Evolutionary conservation across 768 basidiomycete genomes (phyloP).

Genomic region (Mycena albidolilacea): DNA sequence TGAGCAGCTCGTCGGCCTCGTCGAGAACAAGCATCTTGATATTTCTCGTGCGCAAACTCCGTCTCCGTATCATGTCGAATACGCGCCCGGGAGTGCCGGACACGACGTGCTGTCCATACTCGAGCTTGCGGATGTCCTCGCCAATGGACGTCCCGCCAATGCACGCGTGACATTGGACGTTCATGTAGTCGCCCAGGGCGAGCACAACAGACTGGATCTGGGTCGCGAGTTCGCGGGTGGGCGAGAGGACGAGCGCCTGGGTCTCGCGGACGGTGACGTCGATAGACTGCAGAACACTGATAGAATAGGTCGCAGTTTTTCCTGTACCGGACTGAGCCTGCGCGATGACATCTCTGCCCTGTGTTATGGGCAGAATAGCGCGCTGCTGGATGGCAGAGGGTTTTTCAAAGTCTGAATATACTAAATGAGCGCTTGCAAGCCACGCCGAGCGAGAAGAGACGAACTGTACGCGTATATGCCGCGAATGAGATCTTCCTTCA

Average conservation of each 20-base stretch:
- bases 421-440: constrained; percentile 14
- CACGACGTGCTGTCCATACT: constrained; percentile 97
- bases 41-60: constrained; percentile 93
- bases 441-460: constrained; percentile 44
- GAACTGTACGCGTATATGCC: constrained; percentile 98
- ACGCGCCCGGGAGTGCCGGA: constrained; percentile 98
- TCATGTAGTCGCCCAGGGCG: constrained; percentile 99
- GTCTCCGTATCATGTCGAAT: constrained; percentile 98
- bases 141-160: constrained; percentile 98
- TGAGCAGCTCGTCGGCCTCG: constrained; percentile 96
- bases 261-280: constrained; percentile 95
- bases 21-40: constrained; percentile 98
- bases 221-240: constrained; percentile 98
- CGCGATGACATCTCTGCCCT: constrained; percentile 97
- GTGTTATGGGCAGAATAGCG: constrained; percentile 95
- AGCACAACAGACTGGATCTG: constrained; percentile 98
- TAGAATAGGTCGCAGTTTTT: constrained; percentile 99
- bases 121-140: constrained; percentile 97
- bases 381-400: constrained; percentile 99
- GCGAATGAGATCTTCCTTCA: constrained; percentile 96
- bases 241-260: constrained; percentile 96
- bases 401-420: constrained; percentile 86
- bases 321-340: constrained; percentile 99
- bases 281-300: constrained; percentile 98
- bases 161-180: constrained; percentile 98